Evolutionary conservation across 345 rosid genomes (phyloP).

Genomic region (Brassica incana): DNA sequence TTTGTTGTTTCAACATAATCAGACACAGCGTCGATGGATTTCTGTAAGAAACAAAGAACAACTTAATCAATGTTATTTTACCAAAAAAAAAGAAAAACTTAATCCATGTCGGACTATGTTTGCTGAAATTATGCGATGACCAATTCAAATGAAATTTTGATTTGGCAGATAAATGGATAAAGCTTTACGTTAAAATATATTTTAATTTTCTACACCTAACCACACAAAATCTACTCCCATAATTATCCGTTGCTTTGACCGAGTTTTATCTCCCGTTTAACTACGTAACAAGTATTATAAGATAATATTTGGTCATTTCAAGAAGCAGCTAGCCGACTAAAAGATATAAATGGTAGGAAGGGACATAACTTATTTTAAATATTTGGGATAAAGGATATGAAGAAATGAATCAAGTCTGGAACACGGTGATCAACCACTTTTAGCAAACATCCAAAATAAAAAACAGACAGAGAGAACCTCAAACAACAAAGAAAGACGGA

Average conservation of each 20-base stretch:
- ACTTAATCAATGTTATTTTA: background rate
- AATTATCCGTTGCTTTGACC: constrained; percentile 30
- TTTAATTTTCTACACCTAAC: constrained; percentile 12
- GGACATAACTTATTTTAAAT: constrained; percentile 2
- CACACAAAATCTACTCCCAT: background rate
- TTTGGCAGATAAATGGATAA: constrained; percentile 1
- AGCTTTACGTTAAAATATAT: background rate
- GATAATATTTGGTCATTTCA: background rate
- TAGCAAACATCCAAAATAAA: background rate
- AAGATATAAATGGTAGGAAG: constrained; percentile 8
- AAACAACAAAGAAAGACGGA: constrained; percentile 2
- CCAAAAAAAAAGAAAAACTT: too few relatives aligned
- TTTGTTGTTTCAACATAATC: background rate
- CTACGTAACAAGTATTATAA: constrained; percentile 2
- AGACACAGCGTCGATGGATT: constrained; percentile 19
- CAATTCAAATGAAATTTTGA: background rate
- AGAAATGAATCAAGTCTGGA: constrained; percentile 6
- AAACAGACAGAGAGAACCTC: background rate
- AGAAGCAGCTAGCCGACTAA: background rate
- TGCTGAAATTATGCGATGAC: background rate
- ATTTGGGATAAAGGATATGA: constrained; percentile 2
- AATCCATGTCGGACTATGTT: background rate
- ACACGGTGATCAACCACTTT: constrained; percentile 21
- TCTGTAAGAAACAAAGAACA: background rate
- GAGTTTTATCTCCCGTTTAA: constrained; percentile 8